Evolutionary conservation across 768 basidiomycete genomes (phyloP).

Genomic region (Collybia nuda): DNA sequence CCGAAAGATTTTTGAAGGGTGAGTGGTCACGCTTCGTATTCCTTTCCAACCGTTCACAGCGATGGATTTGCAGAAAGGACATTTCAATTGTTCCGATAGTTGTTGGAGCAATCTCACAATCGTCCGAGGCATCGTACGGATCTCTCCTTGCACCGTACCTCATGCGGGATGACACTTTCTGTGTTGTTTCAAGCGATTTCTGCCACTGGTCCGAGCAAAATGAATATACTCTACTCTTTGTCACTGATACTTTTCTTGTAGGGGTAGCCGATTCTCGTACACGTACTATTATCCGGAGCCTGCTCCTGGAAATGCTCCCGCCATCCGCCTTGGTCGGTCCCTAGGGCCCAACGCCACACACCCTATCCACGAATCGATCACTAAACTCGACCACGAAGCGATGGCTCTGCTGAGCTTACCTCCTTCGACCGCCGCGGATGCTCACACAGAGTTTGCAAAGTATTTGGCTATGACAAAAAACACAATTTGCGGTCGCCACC

Average conservation of each 20-base stretch:
- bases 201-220: slow-evolving; percentile 81
- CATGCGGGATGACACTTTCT: slow-evolving; percentile 75
- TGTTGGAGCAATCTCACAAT: slow-evolving; percentile 72
- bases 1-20: slow-evolving; percentile 83
- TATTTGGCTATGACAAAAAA: slow-evolving; percentile 81
- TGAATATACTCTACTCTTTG: not conserved
- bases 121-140: slow-evolving; percentile 65
- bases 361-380: slow-evolving; percentile 84
- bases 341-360: slow-evolving; percentile 40
- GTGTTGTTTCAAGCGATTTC: slow-evolving; percentile 93
- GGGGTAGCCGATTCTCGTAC: slow-evolving; percentile 86
- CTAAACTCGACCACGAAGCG: slow-evolving; percentile 82
- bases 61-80: slow-evolving; percentile 47
- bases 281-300: slow-evolving; percentile 82
- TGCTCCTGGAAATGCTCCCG: slow-evolving; percentile 42
- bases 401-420: slow-evolving; percentile 70
- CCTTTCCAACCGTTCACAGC: not conserved
- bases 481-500: slow-evolving; percentile 96
- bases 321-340: slow-evolving; percentile 50
- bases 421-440: slow-evolving; percentile 46
- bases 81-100: slow-evolving; percentile 88
- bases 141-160: slow-evolving; percentile 79
- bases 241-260: slow-evolving; percentile 23
- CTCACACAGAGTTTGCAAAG: slow-evolving; percentile 61
- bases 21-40: slow-evolving; percentile 12